Evolutionary conservation across 164 flowering plant genomes (phyloP), one percentile per base, ranked within the genome.

Genomic region (Annona squamosa): DNA sequence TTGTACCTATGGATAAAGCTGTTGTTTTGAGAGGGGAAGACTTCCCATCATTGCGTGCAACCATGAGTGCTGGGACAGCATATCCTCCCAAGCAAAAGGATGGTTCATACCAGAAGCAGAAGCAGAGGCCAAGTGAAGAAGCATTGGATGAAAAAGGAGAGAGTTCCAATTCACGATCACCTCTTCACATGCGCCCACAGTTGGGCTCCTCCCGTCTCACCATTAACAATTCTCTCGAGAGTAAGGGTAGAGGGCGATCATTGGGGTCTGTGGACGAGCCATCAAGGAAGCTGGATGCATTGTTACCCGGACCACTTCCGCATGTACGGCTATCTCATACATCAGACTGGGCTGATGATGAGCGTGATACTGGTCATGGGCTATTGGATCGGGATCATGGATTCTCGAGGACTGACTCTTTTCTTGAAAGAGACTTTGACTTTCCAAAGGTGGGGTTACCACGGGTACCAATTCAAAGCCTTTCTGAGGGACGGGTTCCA

Each of bases 261-360:
- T 2, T 7, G 59, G 10, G 59, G 9, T 19, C 65, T n/a, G 44
- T 7, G 84, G 79, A 12, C 19, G 48, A 56, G 26, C 13, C 37
- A 65, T 42, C 46, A 4, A 70, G 80, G 70, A 91, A 86, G 82
- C 85, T 83, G 65, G 89, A 87, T 37, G 88, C 84, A 4, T 80
- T 74, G 69, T 83, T 90, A 80, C 86, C 89, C 13, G 87, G 85
- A 52, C 95, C 97, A 4, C 67, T 94, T 44, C 94, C 97, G 10
- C 74, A 89, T 48, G 93, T 93, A 63, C 83, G 84, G 63, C 69
- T 91, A 78, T 85, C 84, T 65, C 93, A 92, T 7, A 87, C 92
- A 64, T 91, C 94, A 75, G 98, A 95, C 76, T 95, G 99, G 99
- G 96, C 93, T 47, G 99, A 95, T 79, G 99, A 95, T 81, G 99